These are phyloP conservation scores for Lepidium africanum DNA, from an alignment of 345 rosid genomes.

Conservation along the genomic window DNA sequence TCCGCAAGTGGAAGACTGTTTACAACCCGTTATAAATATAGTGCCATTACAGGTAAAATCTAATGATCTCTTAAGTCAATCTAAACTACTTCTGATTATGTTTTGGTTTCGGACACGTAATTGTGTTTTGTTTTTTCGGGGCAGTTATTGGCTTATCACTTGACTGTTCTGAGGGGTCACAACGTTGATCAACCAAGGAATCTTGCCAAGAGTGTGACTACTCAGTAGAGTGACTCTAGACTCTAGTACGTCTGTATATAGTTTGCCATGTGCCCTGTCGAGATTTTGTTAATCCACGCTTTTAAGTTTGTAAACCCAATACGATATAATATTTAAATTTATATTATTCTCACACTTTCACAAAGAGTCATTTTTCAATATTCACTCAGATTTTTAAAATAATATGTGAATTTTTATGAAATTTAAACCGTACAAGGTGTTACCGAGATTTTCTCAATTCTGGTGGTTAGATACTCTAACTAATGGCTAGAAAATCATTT, in stretches of 20 bases:
- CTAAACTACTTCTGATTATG: not conserved
- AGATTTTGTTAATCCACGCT: not conserved
- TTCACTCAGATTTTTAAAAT: too few relatives aligned
- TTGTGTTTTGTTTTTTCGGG: not conserved
- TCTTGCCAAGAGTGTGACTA: conserved; percentile 85
- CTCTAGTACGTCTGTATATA: conserved; percentile 8
- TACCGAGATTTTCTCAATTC: too few relatives aligned
- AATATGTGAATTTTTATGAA: too few relatives aligned
- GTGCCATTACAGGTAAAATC: conserved; percentile 72
- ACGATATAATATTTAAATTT: not conserved
- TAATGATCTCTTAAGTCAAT: not conserved
- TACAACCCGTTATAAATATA: conserved; percentile 81
- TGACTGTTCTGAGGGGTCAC: conserved; percentile 73
- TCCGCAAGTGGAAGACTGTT: conserved; percentile 90
- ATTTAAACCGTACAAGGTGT: too few relatives aligned
- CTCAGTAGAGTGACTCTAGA: conserved; percentile 37
- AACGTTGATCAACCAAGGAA: conserved; percentile 93
- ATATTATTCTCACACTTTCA: too few relatives aligned
- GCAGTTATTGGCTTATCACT: conserved; percentile 85
- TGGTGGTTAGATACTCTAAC: too few relatives aligned
- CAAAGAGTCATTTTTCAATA: too few relatives aligned
- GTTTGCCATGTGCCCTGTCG: not conserved
- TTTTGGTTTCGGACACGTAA: not conserved
- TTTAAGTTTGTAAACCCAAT: not conserved
- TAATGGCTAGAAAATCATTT: too few relatives aligned